Base-by-base conservation (phyloP, 2,329 filamentous ascomycete species). In the Cryphonectria carpinicola region DNA sequence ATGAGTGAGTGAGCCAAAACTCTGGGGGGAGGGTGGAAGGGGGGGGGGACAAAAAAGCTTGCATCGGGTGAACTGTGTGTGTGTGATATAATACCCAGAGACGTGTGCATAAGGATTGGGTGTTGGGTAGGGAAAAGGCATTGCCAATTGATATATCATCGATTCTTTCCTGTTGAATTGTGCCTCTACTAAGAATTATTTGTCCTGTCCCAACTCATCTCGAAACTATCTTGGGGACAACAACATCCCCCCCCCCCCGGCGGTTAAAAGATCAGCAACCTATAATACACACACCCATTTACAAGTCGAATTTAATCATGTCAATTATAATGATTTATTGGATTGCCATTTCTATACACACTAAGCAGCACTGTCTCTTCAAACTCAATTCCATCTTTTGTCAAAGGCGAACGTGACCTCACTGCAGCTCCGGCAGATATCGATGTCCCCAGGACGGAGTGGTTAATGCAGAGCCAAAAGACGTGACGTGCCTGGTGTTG, bases 1-100 rank as follows among this genome's bases (percentile, higher is more conserved):
- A 77, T 46, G 52, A 43, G 54, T 37, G 63, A 46, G 22, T 28
- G 37, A 32, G 25, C 35, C 32, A 32, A 32, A 62, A 22, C 32
- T 14, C 22, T 2, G 1, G 28, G 28, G 28, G 28, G 28, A 1
- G 28, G 28, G 28, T n/a, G n/a, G n/a, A n/a, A n/a, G 28, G 28
- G 28, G 28, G 28, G 28, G 28, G 28, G 28, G 2, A 1, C 2
- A 32, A 32, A 39, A 25, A n/a, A 62, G 35, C 11, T 22, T 64
- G 41, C 13, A 5, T 28, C 25, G n/a, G n/a, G 35, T 46, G n/a
- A 35, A n/a, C 58, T 61, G 39, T 62, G 17, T 61, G 46, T 49
- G 46, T n/a, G 41, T 28, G n/a, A 25, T 64, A 46, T n/a, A 46
- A 64, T 64, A 64, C 61, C 54, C 54, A 17, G 11, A 58, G 14